Evolutionary conservation across 352 stramenopile species (phyloP), one percentile per base, ranked within the genome.

Genomic region (Phytophthora vignae): DNA sequence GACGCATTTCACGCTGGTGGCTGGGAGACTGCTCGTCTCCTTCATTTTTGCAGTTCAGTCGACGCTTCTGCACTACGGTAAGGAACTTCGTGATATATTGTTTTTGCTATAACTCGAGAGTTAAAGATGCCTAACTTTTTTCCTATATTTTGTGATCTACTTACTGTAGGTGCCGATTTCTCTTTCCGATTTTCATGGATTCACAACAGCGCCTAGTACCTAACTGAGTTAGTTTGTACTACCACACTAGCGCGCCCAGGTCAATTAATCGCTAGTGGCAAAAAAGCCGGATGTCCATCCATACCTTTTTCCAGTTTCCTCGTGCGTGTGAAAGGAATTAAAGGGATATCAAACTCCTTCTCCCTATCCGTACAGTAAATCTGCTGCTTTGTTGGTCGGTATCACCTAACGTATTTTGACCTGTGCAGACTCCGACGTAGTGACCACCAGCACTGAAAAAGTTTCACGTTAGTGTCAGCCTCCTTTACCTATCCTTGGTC

Each of bases 1-100:
- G 54, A 78, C 65, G 4, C 74, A 87, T 17, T 64, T 60, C 21
- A 33, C 54, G 7, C 52, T 78, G 3, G 68, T 83, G 22, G 71
- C 78, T 27, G 66, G 67, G 14, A 75, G 74, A 57, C 55, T 87
- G 12, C 42, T 84, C 17, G 27, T 55, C 14, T 69, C 53, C 38
- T 50, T 69, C 27, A 63, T 69, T 40, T 56, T 64, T 22, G 53
- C 54, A 14, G 31, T 69, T 19, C 52, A 65, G 9, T 60, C 46
- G 4, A 64, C 64, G 4, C 36, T 71, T 1, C 17, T 55, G 22
- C 64, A 65, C 62, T 69, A 63, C 29, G 62, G 61, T 68, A 61
- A 8, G 50, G 50, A 17, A 25, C 22, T 25, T 25, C 22, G 22
- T 25, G 22, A 25, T 25, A 25, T 25, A 25, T 25, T 25, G 22